Evolutionary conservation across 1,139 yeast species (phyloP), one percentile per base, ranked within the genome.

Genomic region (Hemisphaericaspora lyxosophila): DNA sequence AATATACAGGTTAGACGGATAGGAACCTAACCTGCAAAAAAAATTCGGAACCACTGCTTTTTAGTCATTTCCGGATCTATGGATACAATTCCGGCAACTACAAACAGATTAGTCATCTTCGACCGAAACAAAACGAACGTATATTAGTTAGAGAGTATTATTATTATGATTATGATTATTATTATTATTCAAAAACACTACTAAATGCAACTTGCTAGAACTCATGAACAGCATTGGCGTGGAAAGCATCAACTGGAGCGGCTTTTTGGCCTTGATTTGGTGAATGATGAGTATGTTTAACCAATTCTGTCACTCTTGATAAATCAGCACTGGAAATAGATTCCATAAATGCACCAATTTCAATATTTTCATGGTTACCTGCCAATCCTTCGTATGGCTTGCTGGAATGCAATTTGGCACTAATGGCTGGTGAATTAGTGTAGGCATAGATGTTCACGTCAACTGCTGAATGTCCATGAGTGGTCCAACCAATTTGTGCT

Each of bases 391-490:
- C 62, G 42, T 69, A 63, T n/a, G 62, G 53, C 13, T 47, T 53
- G 12, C 50, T 42, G 8, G 57, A 52, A 33, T 46, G 47, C 28
- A 82, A 54, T 40, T 65, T 50, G 4, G 55, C 41, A 50, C 63
- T 60, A 26, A 78, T 64, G 2, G 58, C 49, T 24, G 67, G 64
- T 33, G 73, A 73, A 51, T 82, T 83, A 26, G 88, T 73, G 54
- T 81, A 75, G 0, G 82, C 95, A 56, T 85, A 88, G 33, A 87
- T 82, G 52, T 86, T 85, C 26, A 88, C 95, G 57, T 88, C 96
- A 9, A 85, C 95, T 0, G 94, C 94, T 15, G 94, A 80, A 57
- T 88, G 96, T 18, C 96, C 96, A 53, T 85, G 92, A 0, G 96
- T 85, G 6, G 92, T 70, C 95, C 95, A 88, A 9, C 96, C 96